These are phyloP conservation scores for Teratosphaeria zuluensis DNA, from an alignment of 2,329 filamentous ascomycete species.

Conservation along the genomic window DNA sequence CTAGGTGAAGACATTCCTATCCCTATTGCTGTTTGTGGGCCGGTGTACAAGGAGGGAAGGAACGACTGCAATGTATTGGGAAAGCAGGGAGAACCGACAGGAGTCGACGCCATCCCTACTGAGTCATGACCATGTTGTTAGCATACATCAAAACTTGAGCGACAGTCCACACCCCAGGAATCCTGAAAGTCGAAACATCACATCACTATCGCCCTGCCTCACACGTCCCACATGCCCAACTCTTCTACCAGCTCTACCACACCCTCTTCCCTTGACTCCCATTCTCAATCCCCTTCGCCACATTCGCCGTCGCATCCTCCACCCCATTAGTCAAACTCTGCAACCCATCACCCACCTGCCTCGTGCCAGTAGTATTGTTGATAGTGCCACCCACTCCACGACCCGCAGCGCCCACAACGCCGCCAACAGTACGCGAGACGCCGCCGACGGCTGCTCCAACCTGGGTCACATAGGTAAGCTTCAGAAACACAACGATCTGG, in stretches of 20 bases:
- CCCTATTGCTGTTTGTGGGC: too few relatives aligned
- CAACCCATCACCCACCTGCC: slow-evolving; percentile 34
- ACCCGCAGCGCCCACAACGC: slow-evolving; percentile 40
- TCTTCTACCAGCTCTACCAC: background rate
- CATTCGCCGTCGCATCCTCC: slow-evolving; percentile 33
- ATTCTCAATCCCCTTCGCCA: slow-evolving; percentile 37
- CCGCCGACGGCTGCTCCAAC: slow-evolving; percentile 46
- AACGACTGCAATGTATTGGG: too few relatives aligned
- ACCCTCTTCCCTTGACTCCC: slow-evolving; percentile 37
- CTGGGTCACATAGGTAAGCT: slow-evolving; percentile 4
- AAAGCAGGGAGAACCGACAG: too few relatives aligned
- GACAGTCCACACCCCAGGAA: too few relatives aligned
- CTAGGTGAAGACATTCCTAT: too few relatives aligned
- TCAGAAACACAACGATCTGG: background rate
- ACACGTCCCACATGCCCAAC: background rate
- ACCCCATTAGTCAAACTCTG: slow-evolving; percentile 35
- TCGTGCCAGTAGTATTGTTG: slow-evolving; percentile 36
- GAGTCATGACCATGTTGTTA: too few relatives aligned
- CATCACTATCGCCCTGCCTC: too few relatives aligned
- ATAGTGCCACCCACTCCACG: slow-evolving; percentile 35
- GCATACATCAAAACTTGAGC: too few relatives aligned
- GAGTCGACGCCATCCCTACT: too few relatives aligned
- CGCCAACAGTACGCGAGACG: slow-evolving; percentile 43
- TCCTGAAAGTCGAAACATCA: too few relatives aligned
- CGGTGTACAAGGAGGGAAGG: too few relatives aligned